Base-by-base conservation (phyloP, 805 yeast genomes). In the Ogataea philodendri region DNA sequence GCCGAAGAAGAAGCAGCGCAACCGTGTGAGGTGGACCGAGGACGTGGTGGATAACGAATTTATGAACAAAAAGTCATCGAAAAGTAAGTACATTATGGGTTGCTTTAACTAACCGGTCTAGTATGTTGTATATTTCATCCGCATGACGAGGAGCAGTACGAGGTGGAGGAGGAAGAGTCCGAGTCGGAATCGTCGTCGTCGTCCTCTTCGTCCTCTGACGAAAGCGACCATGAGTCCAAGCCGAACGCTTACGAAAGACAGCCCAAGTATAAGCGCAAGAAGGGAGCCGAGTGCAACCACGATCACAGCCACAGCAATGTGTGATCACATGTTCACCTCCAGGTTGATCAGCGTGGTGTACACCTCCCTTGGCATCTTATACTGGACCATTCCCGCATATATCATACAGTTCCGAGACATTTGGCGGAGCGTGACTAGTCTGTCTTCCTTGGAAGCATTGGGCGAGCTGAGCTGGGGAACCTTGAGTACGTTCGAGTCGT, bases 311-410 rank as follows among this genome's bases (percentile, higher is more conserved):
- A 46, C 30, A 20, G 21, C 11, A 47, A 46, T 24, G 26, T 26
- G 15, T 36, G n/a, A 18, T 36, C 51, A 54, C 45, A 50, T 49
- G 37, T 51, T 52, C 9, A 54, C 52, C 55, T 84, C 95, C 39
- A 84, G 61, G 43, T 72, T 75, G 20, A 83, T 77, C 52, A 84
- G 65, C 26, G 78, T 70, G 48, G 84, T 77, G 56, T 84, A 86
- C 0, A 86, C 80, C 50, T 86, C 95, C 39, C 82, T 63, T 7
- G 96, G 95, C 94, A 89, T 86, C 57, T 83, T 81, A 62, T 84
- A 88, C 62, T 86, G 95, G 22, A 89, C 81, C 80, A 90, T 83
- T 42, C 97, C 97, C 5, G 97, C 95, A 59, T 83, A 90, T 3
- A 89, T 77, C 88, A 89, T 87, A 60, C 95, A 84, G 60, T 87